Percentiles rank a stretch among this genome's conserved stretches.
Evolutionary conservation across 2,329 filamentous ascomycete species (phyloP).

Genomic region (Lasiodiplodia theobromae): DNA sequence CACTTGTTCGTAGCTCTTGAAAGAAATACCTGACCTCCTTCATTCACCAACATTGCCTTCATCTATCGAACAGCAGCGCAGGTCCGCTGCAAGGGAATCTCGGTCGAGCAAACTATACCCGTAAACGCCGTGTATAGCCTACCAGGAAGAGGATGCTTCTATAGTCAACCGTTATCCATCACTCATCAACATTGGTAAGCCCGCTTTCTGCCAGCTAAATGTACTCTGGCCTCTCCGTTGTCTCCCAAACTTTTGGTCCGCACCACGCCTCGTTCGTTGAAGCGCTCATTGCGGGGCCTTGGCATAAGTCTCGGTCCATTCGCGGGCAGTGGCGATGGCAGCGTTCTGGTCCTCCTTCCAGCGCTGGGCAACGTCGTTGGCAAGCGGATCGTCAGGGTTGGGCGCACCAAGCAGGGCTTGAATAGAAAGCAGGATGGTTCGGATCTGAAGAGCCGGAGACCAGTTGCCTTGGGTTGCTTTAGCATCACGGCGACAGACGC

Average conservation of each 20-base stretch:
- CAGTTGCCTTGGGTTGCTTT: constrained; percentile 78
- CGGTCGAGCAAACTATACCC: constrained; percentile 12
- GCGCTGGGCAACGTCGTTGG: constrained; percentile 94
- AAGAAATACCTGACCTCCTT: not conserved
- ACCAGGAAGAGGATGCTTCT: constrained; percentile 28
- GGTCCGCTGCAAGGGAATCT: constrained; percentile 12
- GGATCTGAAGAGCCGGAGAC: constrained; percentile 97
- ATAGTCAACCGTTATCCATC: constrained; percentile 26
- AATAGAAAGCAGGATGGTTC: constrained; percentile 97
- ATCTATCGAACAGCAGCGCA: constrained; percentile 22
- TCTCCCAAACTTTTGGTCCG: not conserved
- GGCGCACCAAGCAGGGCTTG: constrained; percentile 95
- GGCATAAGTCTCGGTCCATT: constrained; percentile 90
- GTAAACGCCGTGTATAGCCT: constrained; percentile 27
- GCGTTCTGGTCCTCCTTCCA: constrained; percentile 97
- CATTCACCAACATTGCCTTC: not conserved
- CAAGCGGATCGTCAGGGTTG: constrained; percentile 97
- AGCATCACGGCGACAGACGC: constrained; percentile 29
- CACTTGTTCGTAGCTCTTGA: not conserved
- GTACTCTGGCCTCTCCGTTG: not conserved
- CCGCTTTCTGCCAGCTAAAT: not conserved
- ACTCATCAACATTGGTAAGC: constrained; percentile 13
- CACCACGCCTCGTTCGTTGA: not conserved
- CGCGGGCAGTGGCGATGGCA: constrained; percentile 88
- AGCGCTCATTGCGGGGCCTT: constrained; percentile 36